Conservation (phyloP, 2,329 filamentous ascomycete species). For the Xylaria polymorpha region DNA sequence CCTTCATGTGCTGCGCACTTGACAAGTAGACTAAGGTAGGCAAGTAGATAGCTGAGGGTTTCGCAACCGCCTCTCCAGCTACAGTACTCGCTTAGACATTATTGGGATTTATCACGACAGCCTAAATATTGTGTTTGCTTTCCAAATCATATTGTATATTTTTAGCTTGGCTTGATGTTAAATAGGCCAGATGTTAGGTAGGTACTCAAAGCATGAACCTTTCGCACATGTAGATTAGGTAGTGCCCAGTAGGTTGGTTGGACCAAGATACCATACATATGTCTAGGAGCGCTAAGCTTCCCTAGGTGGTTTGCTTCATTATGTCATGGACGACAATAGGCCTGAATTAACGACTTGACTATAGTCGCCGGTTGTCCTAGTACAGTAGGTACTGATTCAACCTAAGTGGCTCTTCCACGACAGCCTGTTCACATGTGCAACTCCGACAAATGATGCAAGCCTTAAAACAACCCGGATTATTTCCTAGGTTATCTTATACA, state of each 20-base stretch:
- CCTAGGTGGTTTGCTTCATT: constrained; percentile 1
- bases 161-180: neutral
- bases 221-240: neutral
- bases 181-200: neutral
- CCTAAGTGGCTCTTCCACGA: neutral
- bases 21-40: neutral
- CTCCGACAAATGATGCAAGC: neutral
- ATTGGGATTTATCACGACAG: neutral
- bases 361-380: neutral
- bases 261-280: neutral
- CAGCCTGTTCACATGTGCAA: neutral
- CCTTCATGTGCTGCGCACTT: neutral
- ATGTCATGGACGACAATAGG: constrained; percentile 8
- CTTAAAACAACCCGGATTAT: neutral
- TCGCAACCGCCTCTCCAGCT: neutral
- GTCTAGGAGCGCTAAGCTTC: neutral
- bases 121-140: neutral
- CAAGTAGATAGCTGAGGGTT: neutral
- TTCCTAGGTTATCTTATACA: constrained; percentile 42
- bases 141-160: neutral
- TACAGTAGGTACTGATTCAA: neutral
- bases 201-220: neutral
- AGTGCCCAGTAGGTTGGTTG: neutral
- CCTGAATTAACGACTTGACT: neutral
- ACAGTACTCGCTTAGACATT: neutral